Conservation (phyloP, 208 protist species). For the Spongospora subterranea region DNA sequence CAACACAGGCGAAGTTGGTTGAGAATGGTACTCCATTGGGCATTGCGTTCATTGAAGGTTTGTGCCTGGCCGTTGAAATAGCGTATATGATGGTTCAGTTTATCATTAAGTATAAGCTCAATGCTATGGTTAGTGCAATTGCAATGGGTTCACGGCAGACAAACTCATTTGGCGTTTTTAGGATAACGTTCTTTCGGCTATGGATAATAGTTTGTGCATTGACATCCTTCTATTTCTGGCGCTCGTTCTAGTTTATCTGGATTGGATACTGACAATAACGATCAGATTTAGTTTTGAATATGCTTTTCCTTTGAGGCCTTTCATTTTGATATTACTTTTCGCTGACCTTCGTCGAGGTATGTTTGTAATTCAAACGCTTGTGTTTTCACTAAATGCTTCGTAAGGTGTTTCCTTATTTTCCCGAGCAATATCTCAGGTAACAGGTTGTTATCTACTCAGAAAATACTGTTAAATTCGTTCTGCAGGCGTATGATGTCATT, state of each 20-base stretch:
- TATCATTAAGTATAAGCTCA: background rate
- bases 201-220: slow-evolving; percentile 34
- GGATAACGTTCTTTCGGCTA: background rate
- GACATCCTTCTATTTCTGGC: background rate
- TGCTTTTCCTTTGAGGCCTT: background rate
- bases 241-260: background rate
- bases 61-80: slow-evolving; percentile 4
- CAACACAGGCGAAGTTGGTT: background rate
- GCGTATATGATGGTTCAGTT: slow-evolving; percentile 28
- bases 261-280: background rate
- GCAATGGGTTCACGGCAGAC: background rate
- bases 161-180: background rate
- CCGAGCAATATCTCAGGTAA: background rate
- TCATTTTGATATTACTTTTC: background rate
- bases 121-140: background rate
- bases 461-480: background rate
- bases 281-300: slow-evolving; percentile 47
- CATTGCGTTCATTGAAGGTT: background rate
- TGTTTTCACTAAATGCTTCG: background rate
- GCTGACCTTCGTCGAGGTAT: background rate
- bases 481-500: background rate
- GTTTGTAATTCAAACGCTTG: background rate
- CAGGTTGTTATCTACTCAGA: background rate
- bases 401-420: background rate
- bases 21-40: background rate